A percentile compares a stretch with the other conserved stretches of the same genome.
Evolutionary conservation across 371 early-diverging fungal genomes (phyloP).

Genomic region (Apophysomyces elegans): DNA sequence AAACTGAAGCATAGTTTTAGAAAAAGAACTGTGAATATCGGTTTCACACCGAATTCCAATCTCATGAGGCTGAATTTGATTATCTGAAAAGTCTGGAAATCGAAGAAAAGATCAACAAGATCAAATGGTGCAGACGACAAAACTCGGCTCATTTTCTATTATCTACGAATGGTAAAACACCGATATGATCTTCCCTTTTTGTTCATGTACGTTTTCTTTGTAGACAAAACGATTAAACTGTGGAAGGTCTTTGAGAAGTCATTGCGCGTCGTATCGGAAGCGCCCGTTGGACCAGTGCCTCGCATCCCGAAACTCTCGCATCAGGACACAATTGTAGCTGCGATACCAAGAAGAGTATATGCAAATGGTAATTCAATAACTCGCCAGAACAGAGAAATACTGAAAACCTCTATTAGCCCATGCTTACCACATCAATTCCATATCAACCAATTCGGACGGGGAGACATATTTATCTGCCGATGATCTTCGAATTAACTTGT

Average conservation of each 20-base stretch:
- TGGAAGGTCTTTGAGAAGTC: slow-evolving; percentile 93
- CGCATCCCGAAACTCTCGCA: slow-evolving; percentile 76
- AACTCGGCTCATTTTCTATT: slow-evolving; percentile 89
- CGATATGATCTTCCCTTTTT: neutral
- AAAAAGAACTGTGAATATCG: slow-evolving; percentile 93
- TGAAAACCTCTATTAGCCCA: slow-evolving; percentile 63
- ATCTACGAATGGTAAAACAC: slow-evolving; percentile 80
- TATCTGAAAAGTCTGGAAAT: slow-evolving; percentile 96
- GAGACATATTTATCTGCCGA: slow-evolving; percentile 95
- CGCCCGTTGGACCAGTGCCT: slow-evolving; percentile 46
- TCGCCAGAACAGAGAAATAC: neutral
- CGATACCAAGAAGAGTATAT: slow-evolving; percentile 83
- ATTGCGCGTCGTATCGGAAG: slow-evolving; percentile 81
- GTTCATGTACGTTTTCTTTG: neutral
- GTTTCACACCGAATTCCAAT: slow-evolving; percentile 94
- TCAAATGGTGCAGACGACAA: slow-evolving; percentile 85
- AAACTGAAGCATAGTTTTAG: slow-evolving; percentile 39
- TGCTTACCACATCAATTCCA: slow-evolving; percentile 94
- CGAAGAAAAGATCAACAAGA: slow-evolving; percentile 95
- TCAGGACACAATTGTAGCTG: slow-evolving; percentile 86
- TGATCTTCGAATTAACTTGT: slow-evolving; percentile 91
- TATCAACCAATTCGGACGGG: slow-evolving; percentile 89
- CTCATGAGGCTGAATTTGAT: slow-evolving; percentile 96
- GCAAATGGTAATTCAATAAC: slow-evolving; percentile 57
- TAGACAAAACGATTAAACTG: slow-evolving; percentile 93